Base-by-base conservation (phyloP, 192 early-diverging fungal species). In the Rhizophagus sp. region DNA sequence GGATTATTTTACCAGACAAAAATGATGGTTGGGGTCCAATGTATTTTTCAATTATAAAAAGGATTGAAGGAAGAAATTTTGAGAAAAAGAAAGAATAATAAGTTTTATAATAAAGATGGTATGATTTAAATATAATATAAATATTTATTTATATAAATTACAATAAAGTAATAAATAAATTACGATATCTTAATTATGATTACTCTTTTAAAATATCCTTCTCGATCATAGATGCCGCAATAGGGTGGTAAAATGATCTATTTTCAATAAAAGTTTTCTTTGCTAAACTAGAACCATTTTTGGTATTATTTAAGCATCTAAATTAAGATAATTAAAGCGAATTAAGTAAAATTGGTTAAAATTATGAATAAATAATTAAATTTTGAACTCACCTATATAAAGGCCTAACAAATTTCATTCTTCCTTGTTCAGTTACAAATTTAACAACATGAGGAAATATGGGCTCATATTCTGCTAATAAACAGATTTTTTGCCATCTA, bases 371-470 rank as follows among this genome's bases (percentile, higher is more conserved):
- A 36, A 36, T 36, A 62, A 41, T 63, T 64, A 27, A 27, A 41
- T 52, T 57, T 76, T 44, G n/a, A 11, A 57, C 80, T 79, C 25
- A 83, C 84, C 84, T 80, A 81, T 94, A 97, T 25, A 99, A 85
- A 36, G 96, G 95, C 17, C 95, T 47, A 5, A 94, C 92, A 83
- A 90, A 97, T 87, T 97, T 97, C 97, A 99, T 97, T 66, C 97
- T 87, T 2, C 98, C 98, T 81, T 96, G 94, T 62, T 90, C 88
- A n/a, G 90, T 90, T 2, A 98, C 81, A 86, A 99, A 97, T 10
- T 83, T 87, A 11, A 91, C 90, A 5, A 97, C 97, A 2, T 91
- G 83, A 34, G 89, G 89, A 70, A 92, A 93, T 57, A 97, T 91
- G 39, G 86, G 85, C 83, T 94, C 91, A 83, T 96, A 94, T 62